phyloP scores from a whole-genome alignment of 768 basidiomycete species.

The Kwoniella sp. region DNA sequence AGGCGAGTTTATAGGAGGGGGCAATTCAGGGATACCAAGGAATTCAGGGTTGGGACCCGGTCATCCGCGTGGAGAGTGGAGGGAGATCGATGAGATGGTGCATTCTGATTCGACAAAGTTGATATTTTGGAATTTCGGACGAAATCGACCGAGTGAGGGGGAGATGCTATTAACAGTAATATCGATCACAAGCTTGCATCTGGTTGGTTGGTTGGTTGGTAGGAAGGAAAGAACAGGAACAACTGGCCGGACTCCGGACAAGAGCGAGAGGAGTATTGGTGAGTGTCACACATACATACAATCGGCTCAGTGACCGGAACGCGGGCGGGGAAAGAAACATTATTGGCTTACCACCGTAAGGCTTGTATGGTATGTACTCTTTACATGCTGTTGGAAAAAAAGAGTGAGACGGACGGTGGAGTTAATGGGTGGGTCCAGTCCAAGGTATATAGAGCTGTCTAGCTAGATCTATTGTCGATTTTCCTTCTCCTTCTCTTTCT shows the following conservation, averaged over 20 bases:
- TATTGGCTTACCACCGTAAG: not conserved
- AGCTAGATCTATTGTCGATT: not conserved
- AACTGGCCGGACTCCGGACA: not conserved
- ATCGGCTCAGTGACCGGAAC: not conserved
- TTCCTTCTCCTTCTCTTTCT: conserved; percentile 9
- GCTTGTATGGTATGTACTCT: no score
- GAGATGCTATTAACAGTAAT: not conserved
- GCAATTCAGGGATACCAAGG: not conserved
- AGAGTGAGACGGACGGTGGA: not conserved
- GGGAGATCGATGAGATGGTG: conserved; percentile 1
- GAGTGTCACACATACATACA: not conserved
- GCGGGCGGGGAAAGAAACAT: not conserved
- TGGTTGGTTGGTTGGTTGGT: not conserved
- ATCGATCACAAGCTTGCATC: not conserved
- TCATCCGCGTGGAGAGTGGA: not conserved
- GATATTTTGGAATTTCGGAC: not conserved
- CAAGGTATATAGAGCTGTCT: conserved; percentile 8
- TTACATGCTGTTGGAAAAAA: not conserved
- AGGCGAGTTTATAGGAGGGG: no score
- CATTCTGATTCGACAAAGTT: not conserved
- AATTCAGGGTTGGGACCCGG: not conserved
- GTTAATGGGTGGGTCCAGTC: not conserved
- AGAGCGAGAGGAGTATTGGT: no score
- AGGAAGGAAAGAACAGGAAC: no score
- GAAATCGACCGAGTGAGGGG: not conserved